Evolutionary conservation across 2,329 filamentous ascomycete species (phyloP).

Genomic region (Trichoderma semiorbis): DNA sequence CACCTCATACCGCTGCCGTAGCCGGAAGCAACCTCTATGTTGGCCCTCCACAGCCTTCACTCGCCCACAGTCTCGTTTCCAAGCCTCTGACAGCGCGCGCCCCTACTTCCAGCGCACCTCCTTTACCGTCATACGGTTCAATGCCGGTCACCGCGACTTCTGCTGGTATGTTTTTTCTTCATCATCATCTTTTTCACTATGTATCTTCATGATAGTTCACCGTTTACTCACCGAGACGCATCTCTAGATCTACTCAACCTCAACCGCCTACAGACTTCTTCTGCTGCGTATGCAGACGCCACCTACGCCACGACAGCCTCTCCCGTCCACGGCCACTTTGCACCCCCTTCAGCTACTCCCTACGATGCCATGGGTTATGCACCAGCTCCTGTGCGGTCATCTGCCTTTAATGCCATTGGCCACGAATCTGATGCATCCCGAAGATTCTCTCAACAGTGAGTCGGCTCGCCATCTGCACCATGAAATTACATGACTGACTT

Average conservation of each 20-base stretch:
- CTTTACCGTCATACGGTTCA: slow-evolving; percentile 67
- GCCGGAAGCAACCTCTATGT: slow-evolving; percentile 61
- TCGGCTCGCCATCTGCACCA: slow-evolving; percentile 29
- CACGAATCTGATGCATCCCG: slow-evolving; percentile 55
- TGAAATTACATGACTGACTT: not conserved
- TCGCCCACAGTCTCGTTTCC: slow-evolving; percentile 55
- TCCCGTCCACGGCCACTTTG: slow-evolving; percentile 62
- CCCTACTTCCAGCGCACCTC: slow-evolving; percentile 54
- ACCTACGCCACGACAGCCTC: slow-evolving; percentile 66
- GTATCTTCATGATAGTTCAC: not conserved
- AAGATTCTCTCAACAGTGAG: slow-evolving; percentile 83
- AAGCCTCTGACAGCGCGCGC: slow-evolving; percentile 51
- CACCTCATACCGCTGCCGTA: slow-evolving; percentile 43
- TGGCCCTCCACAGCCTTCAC: slow-evolving; percentile 45
- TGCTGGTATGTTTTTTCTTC: slow-evolving; percentile 52
- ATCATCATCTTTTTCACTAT: too few species aligned
- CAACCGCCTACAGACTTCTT: slow-evolving; percentile 59
- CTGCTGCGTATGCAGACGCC: slow-evolving; percentile 67
- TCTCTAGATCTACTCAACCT: slow-evolving; percentile 71
- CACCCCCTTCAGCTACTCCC: slow-evolving; percentile 59
- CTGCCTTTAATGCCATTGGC: slow-evolving; percentile 47
- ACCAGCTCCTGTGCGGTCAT: slow-evolving; percentile 57
- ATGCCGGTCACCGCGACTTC: slow-evolving; percentile 71
- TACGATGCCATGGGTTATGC: slow-evolving; percentile 78
- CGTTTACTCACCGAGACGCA: slow-evolving; percentile 57